Conservation (phyloP, 257 asterid genomes). For the Nicotiana knightiana region DNA sequence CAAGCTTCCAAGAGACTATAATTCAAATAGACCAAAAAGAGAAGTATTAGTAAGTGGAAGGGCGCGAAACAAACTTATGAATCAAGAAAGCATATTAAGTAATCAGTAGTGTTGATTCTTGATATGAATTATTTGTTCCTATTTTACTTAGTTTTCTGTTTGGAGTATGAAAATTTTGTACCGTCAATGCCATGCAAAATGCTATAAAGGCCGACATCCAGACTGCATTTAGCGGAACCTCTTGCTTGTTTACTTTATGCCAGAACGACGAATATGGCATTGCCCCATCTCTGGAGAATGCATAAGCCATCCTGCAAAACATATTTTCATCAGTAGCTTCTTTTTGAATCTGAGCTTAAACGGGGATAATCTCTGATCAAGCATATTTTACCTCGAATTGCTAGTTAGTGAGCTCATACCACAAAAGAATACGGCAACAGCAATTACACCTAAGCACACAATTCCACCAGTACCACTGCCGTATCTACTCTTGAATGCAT, state of each 20-base stretch:
- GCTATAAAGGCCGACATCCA: slow-evolving; percentile 81
- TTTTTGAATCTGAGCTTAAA: not conserved
- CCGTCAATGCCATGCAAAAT: slow-evolving; percentile 98
- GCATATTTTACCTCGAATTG: slow-evolving; percentile 69
- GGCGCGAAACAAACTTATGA: not conserved
- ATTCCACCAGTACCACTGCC: slow-evolving; percentile 85
- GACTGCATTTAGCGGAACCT: slow-evolving; percentile 84
- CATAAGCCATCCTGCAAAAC: slow-evolving; percentile 74
- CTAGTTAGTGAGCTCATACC: slow-evolving; percentile 95
- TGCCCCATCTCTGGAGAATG: slow-evolving; percentile 98
- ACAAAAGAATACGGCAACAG: slow-evolving; percentile 86
- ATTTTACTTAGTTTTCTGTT: not conserved
- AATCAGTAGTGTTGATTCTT: not conserved
- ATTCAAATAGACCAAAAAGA: not conserved
- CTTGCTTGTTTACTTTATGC: slow-evolving; percentile 86
- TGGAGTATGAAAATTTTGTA: slow-evolving; percentile 14
- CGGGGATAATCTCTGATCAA: not conserved
- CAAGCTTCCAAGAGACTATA: slow-evolving; percentile 91
- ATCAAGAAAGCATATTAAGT: not conserved
- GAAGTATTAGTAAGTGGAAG: not conserved
- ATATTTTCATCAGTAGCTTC: not conserved
- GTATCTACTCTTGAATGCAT: slow-evolving; percentile 63
- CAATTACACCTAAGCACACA: slow-evolving; percentile 58
- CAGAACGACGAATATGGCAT: slow-evolving; percentile 83
- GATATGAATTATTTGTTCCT: not conserved